Evolutionary conservation across 495 filamentous ascomycete species (phyloP).

Genomic region (Cladorrhinum samala): DNA sequence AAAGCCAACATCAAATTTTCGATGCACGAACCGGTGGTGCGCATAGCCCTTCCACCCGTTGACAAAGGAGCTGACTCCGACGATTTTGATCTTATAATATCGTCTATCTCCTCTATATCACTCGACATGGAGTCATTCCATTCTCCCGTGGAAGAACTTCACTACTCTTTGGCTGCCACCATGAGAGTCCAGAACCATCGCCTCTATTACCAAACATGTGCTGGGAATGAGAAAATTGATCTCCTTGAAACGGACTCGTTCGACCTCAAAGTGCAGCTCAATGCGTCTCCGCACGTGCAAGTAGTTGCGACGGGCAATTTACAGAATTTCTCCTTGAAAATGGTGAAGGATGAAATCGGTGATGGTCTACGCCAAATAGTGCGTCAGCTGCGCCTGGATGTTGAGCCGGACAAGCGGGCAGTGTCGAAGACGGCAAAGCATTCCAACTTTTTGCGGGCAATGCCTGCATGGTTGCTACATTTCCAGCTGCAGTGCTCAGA

Average conservation of each 20-base stretch:
- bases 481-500: constrained; percentile 82
- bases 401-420: constrained; percentile 55
- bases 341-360: constrained; percentile 87
- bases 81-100: constrained; percentile 92
- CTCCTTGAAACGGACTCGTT: constrained; percentile 78
- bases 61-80: constrained; percentile 57
- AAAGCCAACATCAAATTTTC: constrained; percentile 95
- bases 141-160: constrained; percentile 72
- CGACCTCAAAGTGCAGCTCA: constrained; percentile 78
- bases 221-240: constrained; percentile 67
- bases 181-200: constrained; percentile 81
- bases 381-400: constrained; percentile 59
- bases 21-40: constrained; percentile 89
- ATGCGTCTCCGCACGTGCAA: constrained; percentile 76
- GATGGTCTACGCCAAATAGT: constrained; percentile 88
- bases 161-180: constrained; percentile 78
- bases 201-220: constrained; percentile 89
- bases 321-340: constrained; percentile 79
- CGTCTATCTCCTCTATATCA: constrained; percentile 84
- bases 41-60: constrained; percentile 72
- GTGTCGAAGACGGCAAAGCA: constrained; percentile 43
- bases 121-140: constrained; percentile 92
- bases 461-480: constrained; percentile 80
- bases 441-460: constrained; percentile 63
- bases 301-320: constrained; percentile 74